These are phyloP conservation scores for Thozetella sp. DNA, from an alignment of 495 filamentous ascomycete genomes.

Conservation along the genomic window DNA sequence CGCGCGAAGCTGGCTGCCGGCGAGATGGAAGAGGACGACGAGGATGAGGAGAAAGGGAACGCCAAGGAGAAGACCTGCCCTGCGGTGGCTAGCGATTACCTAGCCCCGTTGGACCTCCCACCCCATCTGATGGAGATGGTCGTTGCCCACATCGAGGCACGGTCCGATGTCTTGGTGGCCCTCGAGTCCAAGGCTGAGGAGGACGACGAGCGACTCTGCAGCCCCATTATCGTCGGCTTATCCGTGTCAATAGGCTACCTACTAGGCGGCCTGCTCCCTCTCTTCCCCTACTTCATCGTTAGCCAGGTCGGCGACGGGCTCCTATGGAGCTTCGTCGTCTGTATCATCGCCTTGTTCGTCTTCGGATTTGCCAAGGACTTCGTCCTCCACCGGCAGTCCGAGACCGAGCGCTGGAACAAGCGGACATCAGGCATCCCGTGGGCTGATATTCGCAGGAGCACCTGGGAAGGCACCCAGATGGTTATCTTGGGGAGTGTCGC, in stretches of 20 bases:
- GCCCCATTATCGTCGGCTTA: constrained; percentile 36
- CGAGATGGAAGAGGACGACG: background rate
- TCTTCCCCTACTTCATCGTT: constrained; percentile 80
- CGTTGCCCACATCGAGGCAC: constrained; percentile 64
- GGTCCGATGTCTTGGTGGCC: constrained; percentile 61
- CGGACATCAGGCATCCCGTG: constrained; percentile 5
- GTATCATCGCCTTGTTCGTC: constrained; percentile 67
- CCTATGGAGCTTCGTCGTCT: constrained; percentile 68
- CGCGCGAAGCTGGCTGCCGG: background rate
- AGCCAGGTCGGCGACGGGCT: constrained; percentile 61
- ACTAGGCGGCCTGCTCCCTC: constrained; percentile 70
- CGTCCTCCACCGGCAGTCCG: constrained; percentile 5
- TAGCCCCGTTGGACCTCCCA: constrained; percentile 53
- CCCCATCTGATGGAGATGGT: constrained; percentile 69
- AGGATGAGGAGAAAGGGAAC: constrained; percentile 6
- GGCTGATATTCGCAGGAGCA: constrained; percentile 14
- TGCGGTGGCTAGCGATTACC: constrained; percentile 18
- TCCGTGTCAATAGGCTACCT: constrained; percentile 73
- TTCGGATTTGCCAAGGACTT: constrained; percentile 75
- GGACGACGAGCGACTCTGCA: constrained; percentile 8
- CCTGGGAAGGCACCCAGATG: constrained; percentile 61
- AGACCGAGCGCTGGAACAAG: background rate
- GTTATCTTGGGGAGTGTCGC: constrained; percentile 66
- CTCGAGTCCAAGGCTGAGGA: constrained; percentile 20
- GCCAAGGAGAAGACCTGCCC: background rate